Evolutionary conservation across 1,139 yeast species (phyloP), one percentile per base, ranked within the genome.

Genomic region (Debaryomycetaceae sp.): DNA sequence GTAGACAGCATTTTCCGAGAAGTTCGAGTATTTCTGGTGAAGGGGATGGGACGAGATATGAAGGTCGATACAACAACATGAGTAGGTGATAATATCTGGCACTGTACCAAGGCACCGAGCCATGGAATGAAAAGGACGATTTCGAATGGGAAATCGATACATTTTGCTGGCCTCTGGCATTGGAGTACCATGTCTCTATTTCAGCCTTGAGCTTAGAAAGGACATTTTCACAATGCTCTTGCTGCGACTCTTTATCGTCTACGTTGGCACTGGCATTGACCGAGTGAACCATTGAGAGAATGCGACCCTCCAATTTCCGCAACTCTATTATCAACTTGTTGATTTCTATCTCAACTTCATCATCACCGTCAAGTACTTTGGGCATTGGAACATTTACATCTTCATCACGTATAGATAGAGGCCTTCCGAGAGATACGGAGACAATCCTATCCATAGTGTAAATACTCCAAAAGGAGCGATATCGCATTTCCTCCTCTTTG

Each of bases 391-490:
- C 64, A 40, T 67, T 67, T 29, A 75, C 67, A 45, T 75, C 76
- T 39, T 67, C 71, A 39, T 74, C 78, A 30, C 65, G 65, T 14
- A 76, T 62, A 1, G 71, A 65, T 14, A 71, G 63, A 2, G 73
- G 70, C 39, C 77, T 57, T 1, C 78, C 77, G 11, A 73, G 49
- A 4, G 76, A 62, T 1, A 69, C 58, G 1, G 76, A 65, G 14
- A 75, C 63, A 14, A 70, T 51, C 34, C 77, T 51, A 46, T 76
- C 81, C 55, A 69, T 70, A 39, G 67, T 68, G 45, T 70, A 75
- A 8, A 73, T 71, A 36, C 75, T 67, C 81, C 81, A 76, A 45
- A 75, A 75, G 5, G 74, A 53, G 35, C 80, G 54, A 3, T 63
- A 61, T 36, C 72, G 52, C 57, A 66, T 58, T 49, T 75, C 79